Base-by-base conservation (phyloP, 1,284 basidiomycete species). In the Volvariella volvacea region DNA sequence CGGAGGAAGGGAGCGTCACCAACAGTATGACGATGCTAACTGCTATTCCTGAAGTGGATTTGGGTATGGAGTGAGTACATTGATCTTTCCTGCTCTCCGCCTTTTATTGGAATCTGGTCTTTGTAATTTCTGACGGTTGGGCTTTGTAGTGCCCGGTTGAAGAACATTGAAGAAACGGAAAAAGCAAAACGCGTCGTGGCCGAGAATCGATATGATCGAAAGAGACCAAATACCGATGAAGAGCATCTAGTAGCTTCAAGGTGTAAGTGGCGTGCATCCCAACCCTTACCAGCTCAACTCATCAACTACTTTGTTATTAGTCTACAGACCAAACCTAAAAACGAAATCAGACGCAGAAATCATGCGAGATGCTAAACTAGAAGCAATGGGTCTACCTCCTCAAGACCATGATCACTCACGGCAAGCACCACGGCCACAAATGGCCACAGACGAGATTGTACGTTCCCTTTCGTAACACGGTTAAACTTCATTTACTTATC, bases 121-220 rank as follows among this genome's bases (percentile, higher is more conserved):
- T n/a, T n/a, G n/a, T n/a, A n/a, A n/a, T 28, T 28, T n/a, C 25
- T 44, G 34, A 28, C 28, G 38, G 22, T 15, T 22, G 19, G n/a
- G 37, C 46, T 42, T 14, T 21, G 28, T 42, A 96, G 93, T 51
- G 75, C 85, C 12, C 84, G 94, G 16, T 67, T 99, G 47, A 86
- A 87, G 62, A 98, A 97, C 60, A 98, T 99, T 39, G 92, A 96
- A 59, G 88, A 94, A 46, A 99, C 95, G 0, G 95, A 98, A 60
- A 92, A 89, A 53, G 95, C 93, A 0, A 97, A 97, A 64, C 76
- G 91, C 1, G 70, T 76, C 14, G 83, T 94, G 25, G 79, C 84
- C 2, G 90, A 96, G 49, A 74, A 79, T 45, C 73, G 81, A 25
- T 77, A 80, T 43, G 78, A 77, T 9, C 67, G 67, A 33, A 76